Evolutionary conservation across 2,329 filamentous ascomycete genomes (phyloP), one percentile per base, ranked within the genome.

Genomic region (Lachnellula occidentalis): DNA sequence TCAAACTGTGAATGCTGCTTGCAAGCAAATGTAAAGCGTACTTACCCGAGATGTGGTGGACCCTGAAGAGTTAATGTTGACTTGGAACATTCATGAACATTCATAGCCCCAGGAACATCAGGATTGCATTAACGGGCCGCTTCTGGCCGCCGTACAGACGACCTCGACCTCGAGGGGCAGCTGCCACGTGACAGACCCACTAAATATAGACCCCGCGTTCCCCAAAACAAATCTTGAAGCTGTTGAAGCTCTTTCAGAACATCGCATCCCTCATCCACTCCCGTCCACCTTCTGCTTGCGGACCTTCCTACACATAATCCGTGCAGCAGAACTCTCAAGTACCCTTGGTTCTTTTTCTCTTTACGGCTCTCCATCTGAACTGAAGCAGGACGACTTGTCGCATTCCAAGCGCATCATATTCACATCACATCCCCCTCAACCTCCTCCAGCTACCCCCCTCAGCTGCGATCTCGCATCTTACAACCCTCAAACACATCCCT

Each of bases 1-100:
- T 24, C 36, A 50, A 48, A 37, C 27, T 19, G 22, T 12, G 24
- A 34, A 39, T 7, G 19, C 24, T 22, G n/a, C 17, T 15, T 43
- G 5, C 5, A 21, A 24, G 17, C 6, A 12, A 21, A 11, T 19
- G 41, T 21, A 43, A 31, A 54, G 52, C 58, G 54, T 53, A 59
- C 57, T 54, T 54, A 45, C 39, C 31, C 21, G 21, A 37, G 36
- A 48, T 49, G 27, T 24, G 41, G 53, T 57, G 51, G 27, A 8
- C 27, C 27, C 8, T 31, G 27, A 31, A 31, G 8, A 31, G 27
- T 31, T 31, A 9, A 31, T 31, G 27, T 31, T 31, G 27, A 31
- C 27, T 9, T 31, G 27, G 27, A 31, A 31, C 27, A 31, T 31
- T 31, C 41, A 21, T 12, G 24, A 19, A 5, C 24, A 5, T 24